Evolutionary conservation across 257 asterid species (phyloP).

Genomic region (Nicotiana undulata): DNA sequence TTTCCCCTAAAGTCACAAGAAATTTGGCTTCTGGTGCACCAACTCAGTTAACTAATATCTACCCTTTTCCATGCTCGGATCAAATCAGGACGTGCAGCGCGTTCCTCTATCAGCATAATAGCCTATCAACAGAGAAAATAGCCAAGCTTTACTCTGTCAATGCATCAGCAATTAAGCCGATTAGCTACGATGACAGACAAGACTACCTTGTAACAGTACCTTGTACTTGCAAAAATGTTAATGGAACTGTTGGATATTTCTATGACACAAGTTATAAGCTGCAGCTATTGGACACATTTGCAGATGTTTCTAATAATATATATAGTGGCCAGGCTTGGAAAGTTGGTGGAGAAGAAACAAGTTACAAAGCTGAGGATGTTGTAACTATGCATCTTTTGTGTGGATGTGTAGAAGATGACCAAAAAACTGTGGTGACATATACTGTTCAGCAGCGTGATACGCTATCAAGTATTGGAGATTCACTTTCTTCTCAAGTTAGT

Average conservation of each 20-base stretch:
- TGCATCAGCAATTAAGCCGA: slow-evolving; percentile 30
- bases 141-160: slow-evolving; percentile 35
- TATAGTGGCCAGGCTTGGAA: slow-evolving; percentile 49
- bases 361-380: slow-evolving; percentile 3
- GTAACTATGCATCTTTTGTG: slow-evolving; percentile 46
- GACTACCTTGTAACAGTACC: slow-evolving; percentile 42
- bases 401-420: slow-evolving; percentile 45
- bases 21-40: slow-evolving; percentile 3
- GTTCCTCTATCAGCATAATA: slow-evolving; percentile 51
- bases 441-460: slow-evolving; percentile 49
- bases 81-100: slow-evolving; percentile 33
- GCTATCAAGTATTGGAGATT: slow-evolving; percentile 26
- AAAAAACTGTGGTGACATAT: slow-evolving; percentile 46
- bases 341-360: slow-evolving; percentile 23
- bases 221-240: slow-evolving; percentile 45
- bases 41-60: background rate
- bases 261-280: slow-evolving; percentile 39
- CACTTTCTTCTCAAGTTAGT: slow-evolving; percentile 35
- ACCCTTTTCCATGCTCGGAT: slow-evolving; percentile 36
- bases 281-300: slow-evolving; percentile 17
- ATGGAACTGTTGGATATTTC: slow-evolving; percentile 41
- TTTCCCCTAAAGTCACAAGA: background rate
- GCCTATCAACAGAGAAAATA: slow-evolving; percentile 17
- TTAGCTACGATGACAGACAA: slow-evolving; percentile 18
- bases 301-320: slow-evolving; percentile 27